Percentiles rank a stretch among this genome's conserved stretches.
Evolutionary conservation across 129 eudicot genomes (phyloP).

Genomic region (Ambrosia artemisiifolia): DNA sequence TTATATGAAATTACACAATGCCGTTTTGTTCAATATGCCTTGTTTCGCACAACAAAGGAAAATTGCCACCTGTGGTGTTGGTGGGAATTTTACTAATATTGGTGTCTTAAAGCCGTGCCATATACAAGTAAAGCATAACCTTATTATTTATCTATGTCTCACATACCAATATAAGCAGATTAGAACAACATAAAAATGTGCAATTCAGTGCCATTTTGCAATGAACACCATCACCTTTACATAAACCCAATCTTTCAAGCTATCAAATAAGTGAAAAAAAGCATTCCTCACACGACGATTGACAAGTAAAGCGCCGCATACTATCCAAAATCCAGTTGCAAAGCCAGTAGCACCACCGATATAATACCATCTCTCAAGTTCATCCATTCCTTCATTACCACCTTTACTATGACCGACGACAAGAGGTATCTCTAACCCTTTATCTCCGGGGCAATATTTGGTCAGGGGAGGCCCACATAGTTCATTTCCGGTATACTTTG

Average conservation of each 20-base stretch:
- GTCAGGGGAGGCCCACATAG: conserved; percentile 11
- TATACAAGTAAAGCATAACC: not conserved
- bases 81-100: not conserved
- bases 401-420: not conserved
- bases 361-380: conserved; percentile 6
- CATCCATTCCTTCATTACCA: not conserved
- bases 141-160: not conserved
- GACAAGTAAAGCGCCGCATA: conserved; percentile 2
- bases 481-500: conserved; percentile 3
- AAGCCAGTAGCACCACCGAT: conserved; percentile 11
- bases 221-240: not conserved
- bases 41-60: not conserved
- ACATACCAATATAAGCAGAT: not conserved
- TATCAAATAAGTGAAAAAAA: not conserved
- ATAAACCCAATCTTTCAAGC: conserved; percentile 6
- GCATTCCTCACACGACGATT: not conserved
- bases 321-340: conserved; percentile 10
- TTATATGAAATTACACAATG: too few species aligned
- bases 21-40: not conserved
- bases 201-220: not conserved
- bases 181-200: not conserved
- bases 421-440: not conserved
- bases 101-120: not conserved
- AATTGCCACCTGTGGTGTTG: conserved; percentile 2
- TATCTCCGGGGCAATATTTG: not conserved